Evolutionary conservation across 129 eudicot species (phyloP).

Genomic region (Chrysanthemum lavandulifolium): DNA sequence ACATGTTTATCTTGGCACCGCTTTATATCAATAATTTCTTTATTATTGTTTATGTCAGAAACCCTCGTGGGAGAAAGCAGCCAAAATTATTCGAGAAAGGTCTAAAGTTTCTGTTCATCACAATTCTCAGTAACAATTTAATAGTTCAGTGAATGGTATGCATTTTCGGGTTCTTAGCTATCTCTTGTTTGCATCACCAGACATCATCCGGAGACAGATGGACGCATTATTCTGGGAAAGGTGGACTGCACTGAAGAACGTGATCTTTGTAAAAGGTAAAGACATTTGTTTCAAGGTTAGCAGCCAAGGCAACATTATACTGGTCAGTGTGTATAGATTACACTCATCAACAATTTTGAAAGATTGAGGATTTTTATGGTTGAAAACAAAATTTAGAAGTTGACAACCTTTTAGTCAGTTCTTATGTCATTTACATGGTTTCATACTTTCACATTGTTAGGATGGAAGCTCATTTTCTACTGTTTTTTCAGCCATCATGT

Average conservation of each 20-base stretch:
- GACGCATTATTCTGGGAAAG: slow-evolving; percentile 77
- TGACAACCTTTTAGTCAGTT: background rate
- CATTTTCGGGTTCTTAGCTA: slow-evolving; percentile 11
- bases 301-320: too few species aligned
- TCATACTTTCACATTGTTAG: background rate
- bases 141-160: slow-evolving; percentile 9
- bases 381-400: too few species aligned
- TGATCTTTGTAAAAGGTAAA: slow-evolving; percentile 76
- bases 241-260: slow-evolving; percentile 89
- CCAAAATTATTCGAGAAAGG: slow-evolving; percentile 71
- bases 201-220: slow-evolving; percentile 74
- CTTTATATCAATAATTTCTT: background rate
- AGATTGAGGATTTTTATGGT: too few species aligned
- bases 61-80: slow-evolving; percentile 94
- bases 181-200: slow-evolving; percentile 36
- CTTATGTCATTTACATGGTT: background rate
- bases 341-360: too few species aligned
- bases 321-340: too few species aligned
- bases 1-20: too few species aligned
- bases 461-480: slow-evolving; percentile 11
- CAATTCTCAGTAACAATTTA: background rate
- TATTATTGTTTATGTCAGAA: slow-evolving; percentile 41
- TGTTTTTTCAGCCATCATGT: slow-evolving; percentile 68
- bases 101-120: slow-evolving; percentile 16
- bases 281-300: too few species aligned